A percentile compares a stretch with the other conserved stretches of the same genome.
These are phyloP conservation scores for Lepiota venenata DNA, from an alignment of 768 basidiomycete species.

Conservation along the genomic window DNA sequence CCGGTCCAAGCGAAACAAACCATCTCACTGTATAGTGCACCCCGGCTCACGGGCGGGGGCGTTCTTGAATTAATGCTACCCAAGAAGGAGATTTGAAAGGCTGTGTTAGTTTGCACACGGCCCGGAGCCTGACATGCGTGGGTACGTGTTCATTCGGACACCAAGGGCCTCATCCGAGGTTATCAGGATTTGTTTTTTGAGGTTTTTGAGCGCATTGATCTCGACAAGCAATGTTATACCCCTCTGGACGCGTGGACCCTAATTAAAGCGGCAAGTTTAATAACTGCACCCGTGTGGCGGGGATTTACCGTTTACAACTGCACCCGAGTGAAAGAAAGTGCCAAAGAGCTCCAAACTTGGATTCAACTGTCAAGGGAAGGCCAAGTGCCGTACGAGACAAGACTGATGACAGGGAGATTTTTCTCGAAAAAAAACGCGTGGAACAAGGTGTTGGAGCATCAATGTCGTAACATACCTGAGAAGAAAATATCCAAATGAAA, in stretches of 20 bases:
- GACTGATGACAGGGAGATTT: not conserved
- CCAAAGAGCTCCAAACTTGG: conserved; percentile 5
- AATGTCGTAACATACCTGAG: too few relatives aligned
- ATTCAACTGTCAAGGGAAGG: not conserved
- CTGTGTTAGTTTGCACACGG: not conserved
- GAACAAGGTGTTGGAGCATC: too few relatives aligned
- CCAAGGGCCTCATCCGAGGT: not conserved
- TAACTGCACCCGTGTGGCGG: not conserved
- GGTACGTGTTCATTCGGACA: not conserved
- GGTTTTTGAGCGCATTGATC: not conserved
- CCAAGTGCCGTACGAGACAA: not conserved
- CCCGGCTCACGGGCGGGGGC: not conserved
- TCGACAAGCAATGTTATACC: not conserved
- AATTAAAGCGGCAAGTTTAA: conserved; percentile 4
- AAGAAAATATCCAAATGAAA: too few relatives aligned
- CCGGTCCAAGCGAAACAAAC: not conserved
- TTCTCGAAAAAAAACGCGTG: too few relatives aligned
- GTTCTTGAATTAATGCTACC: conserved; percentile 4
- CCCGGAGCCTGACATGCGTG: conserved; percentile 5
- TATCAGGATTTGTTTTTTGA: not conserved
- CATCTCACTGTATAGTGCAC: not conserved
- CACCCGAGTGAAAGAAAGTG: conserved; percentile 11
- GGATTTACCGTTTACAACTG: conserved; percentile 3
- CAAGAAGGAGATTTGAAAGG: conserved; percentile 9
- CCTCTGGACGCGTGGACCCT: not conserved